phyloP scores from a whole-genome alignment of 1,284 basidiomycete genomes.

The Trichosporon sp. region DNA sequence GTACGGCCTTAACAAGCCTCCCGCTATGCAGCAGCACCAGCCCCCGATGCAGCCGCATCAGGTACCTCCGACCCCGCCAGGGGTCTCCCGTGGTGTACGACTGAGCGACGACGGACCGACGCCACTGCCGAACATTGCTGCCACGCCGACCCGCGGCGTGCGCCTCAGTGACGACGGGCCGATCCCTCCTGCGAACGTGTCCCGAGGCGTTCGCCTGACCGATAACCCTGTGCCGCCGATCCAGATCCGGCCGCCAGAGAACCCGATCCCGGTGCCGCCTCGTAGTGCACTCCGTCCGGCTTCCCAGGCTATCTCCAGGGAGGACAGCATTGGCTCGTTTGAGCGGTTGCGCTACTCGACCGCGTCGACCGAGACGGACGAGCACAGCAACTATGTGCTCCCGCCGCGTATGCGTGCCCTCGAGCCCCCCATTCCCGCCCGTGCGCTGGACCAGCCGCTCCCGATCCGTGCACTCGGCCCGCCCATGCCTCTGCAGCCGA shows the following conservation, averaged over 20 bases:
- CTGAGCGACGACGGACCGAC: slow-evolving; percentile 1
- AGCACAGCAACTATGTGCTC: slow-evolving; percentile 1
- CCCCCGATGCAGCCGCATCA: background rate
- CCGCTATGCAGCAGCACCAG: background rate
- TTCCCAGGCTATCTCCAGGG: background rate
- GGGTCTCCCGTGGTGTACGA: background rate
- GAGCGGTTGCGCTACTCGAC: slow-evolving; percentile 1
- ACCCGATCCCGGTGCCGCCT: background rate
- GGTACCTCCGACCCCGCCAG: background rate
- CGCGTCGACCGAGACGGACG: background rate
- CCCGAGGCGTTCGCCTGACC: background rate
- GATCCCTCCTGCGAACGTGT: background rate
- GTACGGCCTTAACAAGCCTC: background rate
- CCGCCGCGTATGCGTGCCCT: slow-evolving; percentile 1
- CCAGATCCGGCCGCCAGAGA: background rate
- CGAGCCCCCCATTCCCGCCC: background rate
- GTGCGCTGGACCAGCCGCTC: background rate
- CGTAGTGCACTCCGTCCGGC: background rate
- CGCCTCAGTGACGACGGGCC: background rate
- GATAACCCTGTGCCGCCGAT: background rate
- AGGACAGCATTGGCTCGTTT: background rate
- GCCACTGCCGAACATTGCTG: background rate
- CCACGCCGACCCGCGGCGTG: background rate
- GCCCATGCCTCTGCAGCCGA: background rate
- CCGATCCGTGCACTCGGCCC: background rate